Conservation (phyloP, 2,329 filamentous ascomycete species). For the Geoglossum cookeanum region DNA sequence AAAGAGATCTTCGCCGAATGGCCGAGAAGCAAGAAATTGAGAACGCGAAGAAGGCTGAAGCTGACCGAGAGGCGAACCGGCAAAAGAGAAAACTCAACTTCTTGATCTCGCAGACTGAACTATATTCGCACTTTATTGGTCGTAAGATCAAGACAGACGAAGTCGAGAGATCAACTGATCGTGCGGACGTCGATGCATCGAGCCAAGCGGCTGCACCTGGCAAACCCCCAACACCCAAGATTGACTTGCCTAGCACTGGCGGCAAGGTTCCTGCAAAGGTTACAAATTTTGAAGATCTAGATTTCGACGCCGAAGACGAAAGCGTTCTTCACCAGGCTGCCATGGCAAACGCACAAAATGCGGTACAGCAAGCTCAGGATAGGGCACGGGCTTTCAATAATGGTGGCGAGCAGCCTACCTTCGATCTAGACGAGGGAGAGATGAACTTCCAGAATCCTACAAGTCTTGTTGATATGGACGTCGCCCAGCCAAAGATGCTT, state of each 20-base stretch:
- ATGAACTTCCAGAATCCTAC: slow-evolving; percentile 99
- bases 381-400: slow-evolving; percentile 77
- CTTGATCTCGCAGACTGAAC: slow-evolving; percentile 92
- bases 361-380: slow-evolving; percentile 83
- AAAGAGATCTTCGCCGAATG: slow-evolving; percentile 81
- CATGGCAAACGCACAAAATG: slow-evolving; percentile 88
- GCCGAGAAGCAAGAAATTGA: slow-evolving; percentile 93
- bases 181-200: slow-evolving; percentile 45
- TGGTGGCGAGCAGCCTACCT: slow-evolving; percentile 20
- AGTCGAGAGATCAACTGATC: slow-evolving; percentile 76
- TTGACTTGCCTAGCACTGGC: slow-evolving; percentile 29
- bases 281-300: slow-evolving; percentile 82
- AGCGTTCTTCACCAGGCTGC: slow-evolving; percentile 62
- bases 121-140: slow-evolving; percentile 98
- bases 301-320: slow-evolving; percentile 93
- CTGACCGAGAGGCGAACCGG: slow-evolving; percentile 87
- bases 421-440: slow-evolving; percentile 60
- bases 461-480: slow-evolving; percentile 80
- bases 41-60: slow-evolving; percentile 89
- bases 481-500: slow-evolving; percentile 84
- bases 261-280: slow-evolving; percentile 46
- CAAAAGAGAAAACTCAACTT: slow-evolving; percentile 99
- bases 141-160: slow-evolving; percentile 98
- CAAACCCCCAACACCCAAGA: slow-evolving; percentile 19
- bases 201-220: slow-evolving; percentile 26